Evolutionary conservation across 169 alveolate species (phyloP), one percentile per base, ranked within the genome.

Genomic region (Eimeria acervulina): DNA sequence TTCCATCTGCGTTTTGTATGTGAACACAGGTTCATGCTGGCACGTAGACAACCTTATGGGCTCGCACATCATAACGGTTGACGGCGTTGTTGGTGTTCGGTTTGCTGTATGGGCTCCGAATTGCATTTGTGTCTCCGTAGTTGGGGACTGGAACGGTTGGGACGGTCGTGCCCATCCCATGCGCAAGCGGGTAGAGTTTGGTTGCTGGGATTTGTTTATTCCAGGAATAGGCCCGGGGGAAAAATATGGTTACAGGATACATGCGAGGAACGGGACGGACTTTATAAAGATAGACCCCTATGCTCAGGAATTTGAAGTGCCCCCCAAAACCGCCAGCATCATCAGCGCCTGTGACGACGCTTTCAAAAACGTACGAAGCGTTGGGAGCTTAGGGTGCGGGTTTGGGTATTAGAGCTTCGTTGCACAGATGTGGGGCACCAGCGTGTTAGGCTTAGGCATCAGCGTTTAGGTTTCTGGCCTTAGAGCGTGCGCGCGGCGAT

Each of bases 71-170:
- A 51, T 96, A 63, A 96, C 95, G 13, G 95, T 95, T 51, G 96
- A 96, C 78, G 98, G 98, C 83, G 96, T 93, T 17, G 89, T 38
- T 26, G 98, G 98, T 12, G 97, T 96, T 51, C 95, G 96, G 23
- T 97, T 97, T 80, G 93, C 98, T 26, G 98, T 97, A 23, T 97
- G 98, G 98, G 98, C 98, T 8, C 98, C 98, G 68, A 93, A 94
- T 38, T 97, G 97, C 51, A 81, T 72, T 40, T 90, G 76, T 70
- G 97, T 97, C 63, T 87, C 97, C 40, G 98, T 97, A 12, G 98
- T 97, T 47, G 98, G 98, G 17, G 97, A 96, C 93, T 97, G 98
- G 98, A 97, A 97, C 93, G 96, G 89, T 19, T 97, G 98, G 98
- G 98, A 97, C 95, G 97, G 97, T 55, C 97, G 98, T 44, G 98